Percentiles rank a stretch among this genome's conserved stretches.
These are phyloP conservation scores for Heteromeles arbutifolia DNA, from an alignment of 306 rosid genomes.

Conservation along the genomic window DNA sequence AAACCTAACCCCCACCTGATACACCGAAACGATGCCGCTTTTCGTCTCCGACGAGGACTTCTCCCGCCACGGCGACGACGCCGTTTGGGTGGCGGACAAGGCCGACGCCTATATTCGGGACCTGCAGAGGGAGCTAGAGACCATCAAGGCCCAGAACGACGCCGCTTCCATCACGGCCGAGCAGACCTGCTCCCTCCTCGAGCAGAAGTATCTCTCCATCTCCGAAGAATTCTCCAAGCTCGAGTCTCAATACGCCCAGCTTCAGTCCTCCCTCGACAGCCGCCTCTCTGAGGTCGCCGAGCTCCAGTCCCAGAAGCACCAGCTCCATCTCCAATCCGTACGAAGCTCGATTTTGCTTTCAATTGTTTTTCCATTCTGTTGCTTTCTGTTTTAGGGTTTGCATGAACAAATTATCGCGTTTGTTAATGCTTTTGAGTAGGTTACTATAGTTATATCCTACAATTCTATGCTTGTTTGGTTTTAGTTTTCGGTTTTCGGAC, in stretches of 20 bases:
- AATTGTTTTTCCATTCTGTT: neutral
- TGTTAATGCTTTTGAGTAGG: neutral
- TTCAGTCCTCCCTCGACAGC: constrained; percentile 58
- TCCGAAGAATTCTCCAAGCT: constrained; percentile 72
- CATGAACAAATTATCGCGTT: neutral
- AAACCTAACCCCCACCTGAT: neutral
- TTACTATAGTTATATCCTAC: neutral
- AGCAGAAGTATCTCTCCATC: constrained; percentile 81
- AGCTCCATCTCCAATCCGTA: constrained; percentile 53
- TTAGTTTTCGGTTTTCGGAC: neutral
- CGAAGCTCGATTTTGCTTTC: neutral
- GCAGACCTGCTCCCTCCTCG: constrained; percentile 86
- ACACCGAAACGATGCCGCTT: constrained; percentile 19
- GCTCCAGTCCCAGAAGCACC: constrained; percentile 54
- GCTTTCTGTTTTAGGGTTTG: neutral
- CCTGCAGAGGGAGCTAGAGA: constrained; percentile 69
- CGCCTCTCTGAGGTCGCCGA: constrained; percentile 48
- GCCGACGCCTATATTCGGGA: constrained; percentile 78
- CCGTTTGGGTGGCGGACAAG: constrained; percentile 50
- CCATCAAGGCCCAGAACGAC: constrained; percentile 67
- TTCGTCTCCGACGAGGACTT: constrained; percentile 87
- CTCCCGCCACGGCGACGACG: constrained; percentile 51
- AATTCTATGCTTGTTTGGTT: neutral
- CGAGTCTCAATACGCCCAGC: constrained; percentile 49
- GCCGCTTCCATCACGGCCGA: constrained; percentile 87